Percentiles rank a stretch among this genome's conserved stretches.
phyloP scores from a whole-genome alignment of 1,284 basidiomycete genomes.

The Melampsora americana region DNA sequence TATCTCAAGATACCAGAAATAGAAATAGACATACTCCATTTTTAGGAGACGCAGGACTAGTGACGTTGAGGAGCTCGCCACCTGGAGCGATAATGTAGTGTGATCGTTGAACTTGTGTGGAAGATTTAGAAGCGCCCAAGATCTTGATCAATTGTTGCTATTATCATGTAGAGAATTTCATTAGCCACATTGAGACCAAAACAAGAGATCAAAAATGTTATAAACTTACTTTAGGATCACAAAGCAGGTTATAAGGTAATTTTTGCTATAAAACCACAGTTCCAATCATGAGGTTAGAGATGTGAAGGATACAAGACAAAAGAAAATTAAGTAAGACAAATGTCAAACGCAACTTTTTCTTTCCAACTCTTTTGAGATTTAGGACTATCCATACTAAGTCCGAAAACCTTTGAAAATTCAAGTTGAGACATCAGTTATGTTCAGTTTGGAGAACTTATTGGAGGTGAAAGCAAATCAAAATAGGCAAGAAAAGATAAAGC shows the following conservation, averaged over 20 bases:
- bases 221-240: slow-evolving; percentile 46
- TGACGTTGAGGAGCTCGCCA: slow-evolving; percentile 45
- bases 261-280: slow-evolving; percentile 30
- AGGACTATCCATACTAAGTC: slow-evolving; percentile 46
- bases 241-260: slow-evolving; percentile 47
- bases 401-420: slow-evolving; percentile 42
- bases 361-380: slow-evolving; percentile 46
- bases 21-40: slow-evolving; percentile 24
- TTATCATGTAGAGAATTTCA: neutral
- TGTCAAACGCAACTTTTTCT: slow-evolving; percentile 24
- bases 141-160: slow-evolving; percentile 43
- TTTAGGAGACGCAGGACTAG: slow-evolving; percentile 44
- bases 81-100: slow-evolving; percentile 46
- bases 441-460: neutral
- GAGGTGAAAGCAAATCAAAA: neutral
- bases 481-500: neutral
- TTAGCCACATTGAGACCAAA: neutral
- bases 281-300: neutral
- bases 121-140: slow-evolving; percentile 44
- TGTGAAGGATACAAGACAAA: neutral
- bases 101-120: slow-evolving; percentile 43
- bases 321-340: neutral
- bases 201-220: neutral
- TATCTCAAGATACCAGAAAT: neutral
- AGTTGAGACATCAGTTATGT: neutral